phyloP scores from a whole-genome alignment of 345 rosid species.

The Geranium rotundifolium region DNA sequence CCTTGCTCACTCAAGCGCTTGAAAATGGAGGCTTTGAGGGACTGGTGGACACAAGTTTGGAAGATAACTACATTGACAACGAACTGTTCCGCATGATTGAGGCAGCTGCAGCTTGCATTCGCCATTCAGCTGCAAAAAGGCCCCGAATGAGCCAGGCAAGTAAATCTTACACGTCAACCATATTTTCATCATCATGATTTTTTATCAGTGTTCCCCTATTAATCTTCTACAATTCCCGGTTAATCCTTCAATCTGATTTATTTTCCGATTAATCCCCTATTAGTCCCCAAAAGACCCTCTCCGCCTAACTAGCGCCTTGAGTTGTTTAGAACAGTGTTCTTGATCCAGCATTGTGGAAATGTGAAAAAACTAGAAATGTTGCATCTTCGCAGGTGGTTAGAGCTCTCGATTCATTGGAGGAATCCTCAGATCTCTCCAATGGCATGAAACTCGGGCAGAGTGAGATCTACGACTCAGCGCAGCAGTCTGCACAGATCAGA shows the following conservation, averaged over 20 bases:
- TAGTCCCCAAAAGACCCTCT: too few relatives aligned
- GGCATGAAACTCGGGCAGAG: constrained; percentile 96
- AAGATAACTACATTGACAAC: constrained; percentile 37
- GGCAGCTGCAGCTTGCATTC: constrained; percentile 96
- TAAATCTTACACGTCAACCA: not conserved
- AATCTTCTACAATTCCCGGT: too few relatives aligned
- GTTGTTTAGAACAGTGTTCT: too few relatives aligned
- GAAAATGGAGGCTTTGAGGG: constrained; percentile 57
- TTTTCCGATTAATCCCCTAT: too few relatives aligned
- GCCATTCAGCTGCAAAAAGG: constrained; percentile 81
- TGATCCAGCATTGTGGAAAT: not conserved
- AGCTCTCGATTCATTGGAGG: constrained; percentile 71
- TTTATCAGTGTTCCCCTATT: too few relatives aligned
- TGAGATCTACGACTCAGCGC: constrained; percentile 54
- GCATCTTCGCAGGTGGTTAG: constrained; percentile 48
- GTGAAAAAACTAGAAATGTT: not conserved
- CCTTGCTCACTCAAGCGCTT: constrained; percentile 64
- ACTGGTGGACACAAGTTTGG: constrained; percentile 63
- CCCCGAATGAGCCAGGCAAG: constrained; percentile 92
- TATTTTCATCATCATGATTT: not conserved
- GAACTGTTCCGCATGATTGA: constrained; percentile 94
- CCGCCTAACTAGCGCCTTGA: too few relatives aligned
- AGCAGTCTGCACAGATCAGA: constrained; percentile 90
- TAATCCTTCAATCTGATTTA: too few relatives aligned
- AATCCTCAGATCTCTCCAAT: constrained; percentile 62